A percentile compares a stretch with the other conserved stretches of the same genome.
Conservation (phyloP, 2,329 filamentous ascomycete species). For the Plenodomus lindquistii region DNA sequence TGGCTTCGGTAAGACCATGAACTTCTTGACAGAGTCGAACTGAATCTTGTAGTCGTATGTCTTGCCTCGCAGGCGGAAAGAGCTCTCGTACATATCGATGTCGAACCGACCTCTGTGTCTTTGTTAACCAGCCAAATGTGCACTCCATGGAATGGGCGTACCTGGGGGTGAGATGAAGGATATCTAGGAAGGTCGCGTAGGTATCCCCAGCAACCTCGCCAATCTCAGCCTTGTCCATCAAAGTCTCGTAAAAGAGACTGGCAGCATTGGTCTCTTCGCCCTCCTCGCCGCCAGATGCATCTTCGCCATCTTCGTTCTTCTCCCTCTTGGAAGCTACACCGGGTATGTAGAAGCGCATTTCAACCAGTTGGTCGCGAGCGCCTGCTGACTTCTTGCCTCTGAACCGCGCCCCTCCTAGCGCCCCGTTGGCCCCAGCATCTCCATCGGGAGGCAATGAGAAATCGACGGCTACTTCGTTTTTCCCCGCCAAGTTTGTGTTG, state of each 20-base stretch:
- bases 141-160: slow-evolving; percentile 46
- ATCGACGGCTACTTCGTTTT: slow-evolving; percentile 96
- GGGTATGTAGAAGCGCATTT: slow-evolving; percentile 99
- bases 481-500: slow-evolving; percentile 95
- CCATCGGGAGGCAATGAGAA: slow-evolving; percentile 77
- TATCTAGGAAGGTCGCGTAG: slow-evolving; percentile 94
- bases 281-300: slow-evolving; percentile 56
- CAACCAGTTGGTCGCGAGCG: slow-evolving; percentile 88
- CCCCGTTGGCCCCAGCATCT: slow-evolving; percentile 73
- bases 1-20: slow-evolving; percentile 98
- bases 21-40: slow-evolving; percentile 97
- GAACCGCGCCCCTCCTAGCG: slow-evolving; percentile 71
- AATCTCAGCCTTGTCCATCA: slow-evolving; percentile 98
- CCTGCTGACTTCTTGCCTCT: slow-evolving; percentile 89
- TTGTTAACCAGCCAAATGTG: slow-evolving; percentile 8
- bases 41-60: slow-evolving; percentile 99
- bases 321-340: slow-evolving; percentile 74
- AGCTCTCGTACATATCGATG: slow-evolving; percentile 99
- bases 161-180: slow-evolving; percentile 94
- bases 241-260: slow-evolving; percentile 94
- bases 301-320: slow-evolving; percentile 74
- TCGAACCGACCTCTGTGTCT: slow-evolving; percentile 89
- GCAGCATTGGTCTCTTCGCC: slow-evolving; percentile 90
- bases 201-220: slow-evolving; percentile 98
- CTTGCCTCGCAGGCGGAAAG: slow-evolving; percentile 95